Evolutionary conservation across 2,329 filamentous ascomycete genomes (phyloP), one percentile per base, ranked within the genome.

Genomic region (Cladosporium sp.): DNA sequence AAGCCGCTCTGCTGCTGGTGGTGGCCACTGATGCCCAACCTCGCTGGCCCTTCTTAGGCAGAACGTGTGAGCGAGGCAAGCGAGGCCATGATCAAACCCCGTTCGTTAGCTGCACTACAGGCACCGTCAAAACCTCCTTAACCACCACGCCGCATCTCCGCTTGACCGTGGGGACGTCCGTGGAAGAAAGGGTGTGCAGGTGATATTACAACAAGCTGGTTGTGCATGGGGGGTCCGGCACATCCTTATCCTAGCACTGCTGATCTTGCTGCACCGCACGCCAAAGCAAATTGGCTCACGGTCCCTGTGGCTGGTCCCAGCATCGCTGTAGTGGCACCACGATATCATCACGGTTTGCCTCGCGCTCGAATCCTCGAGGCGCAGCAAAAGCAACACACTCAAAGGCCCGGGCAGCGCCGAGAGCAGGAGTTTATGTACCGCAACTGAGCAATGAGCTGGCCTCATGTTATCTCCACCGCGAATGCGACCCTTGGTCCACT

Each of bases 251-350:
- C 58, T 36, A 62, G 59, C 30, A 62, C 46, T 32, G 59, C 59
- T 62, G 59, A 62, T 62, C 48, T 53, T 21, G 36, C 58, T 32
- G 39, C 26, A 46, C 46, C 25, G 59, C 48, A 62, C 59, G 48
- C 30, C 59, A 51, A 36, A 62, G 59, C 46, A 62, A 53, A 60
- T 60, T 62, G 46, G 46, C 59, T 49, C 48, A 54, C 32, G 36
- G 25, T 48, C 48, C 30, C 48, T 62, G 59, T 62, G 59, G 59
- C 59, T 62, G 59, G 43, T 30, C 48, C 23, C 26, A 53, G 46
- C 59, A 62, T 51, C 59, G 28, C 32, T 49, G 59, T 54, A 54
- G 59, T 62, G 59, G 59, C 46, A 62, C 59, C 59, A 62, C 32
- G 58, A 26, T 30, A 48, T 32, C 48, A 48, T 48, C 46, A 32